phyloP scores from a whole-genome alignment of 139 green algal genomes.

The Eudorina sp. region DNA sequence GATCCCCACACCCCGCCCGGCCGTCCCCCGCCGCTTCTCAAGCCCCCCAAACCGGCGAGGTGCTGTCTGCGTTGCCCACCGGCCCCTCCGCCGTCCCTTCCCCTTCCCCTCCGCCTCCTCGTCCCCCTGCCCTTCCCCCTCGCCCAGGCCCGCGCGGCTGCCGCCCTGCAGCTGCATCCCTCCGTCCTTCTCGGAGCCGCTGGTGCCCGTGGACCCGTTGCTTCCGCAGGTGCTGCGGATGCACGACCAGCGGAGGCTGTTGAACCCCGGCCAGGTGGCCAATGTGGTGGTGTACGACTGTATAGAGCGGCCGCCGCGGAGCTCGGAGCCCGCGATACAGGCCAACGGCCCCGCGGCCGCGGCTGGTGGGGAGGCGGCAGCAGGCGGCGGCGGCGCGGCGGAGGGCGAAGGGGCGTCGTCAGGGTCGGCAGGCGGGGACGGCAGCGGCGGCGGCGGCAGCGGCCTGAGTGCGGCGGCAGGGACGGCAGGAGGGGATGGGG shows the following conservation, averaged over 20 bases:
- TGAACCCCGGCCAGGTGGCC: slow-evolving; percentile 43
- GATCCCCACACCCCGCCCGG: too few relatives aligned
- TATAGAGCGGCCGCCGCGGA: slow-evolving; percentile 51
- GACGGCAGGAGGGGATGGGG: neutral
- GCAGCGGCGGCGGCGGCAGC: neutral
- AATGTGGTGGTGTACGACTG: slow-evolving; percentile 72
- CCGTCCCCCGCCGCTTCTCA: too few relatives aligned
- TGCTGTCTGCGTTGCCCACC: too few relatives aligned
- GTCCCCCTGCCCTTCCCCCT: neutral
- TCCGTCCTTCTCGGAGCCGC: neutral
- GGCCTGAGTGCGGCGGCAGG: neutral
- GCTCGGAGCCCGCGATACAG: neutral
- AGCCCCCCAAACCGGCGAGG: too few relatives aligned
- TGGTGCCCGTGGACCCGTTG: slow-evolving; percentile 6
- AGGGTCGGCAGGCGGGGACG: too few relatives aligned
- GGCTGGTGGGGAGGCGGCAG: too few relatives aligned
- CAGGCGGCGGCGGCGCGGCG: too few relatives aligned
- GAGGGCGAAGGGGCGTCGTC: too few relatives aligned
- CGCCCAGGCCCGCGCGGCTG: slow-evolving; percentile 47
- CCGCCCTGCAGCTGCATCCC: slow-evolving; percentile 59
- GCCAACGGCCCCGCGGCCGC: too few relatives aligned
- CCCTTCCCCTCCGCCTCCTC: neutral
- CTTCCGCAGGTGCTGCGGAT: slow-evolving; percentile 23
- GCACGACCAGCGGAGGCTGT: slow-evolving; percentile 41
- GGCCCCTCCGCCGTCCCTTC: neutral